These are phyloP conservation scores for Colletotrichum chrysophilum DNA, from an alignment of 2,329 filamentous ascomycete genomes.

Conservation along the genomic window DNA sequence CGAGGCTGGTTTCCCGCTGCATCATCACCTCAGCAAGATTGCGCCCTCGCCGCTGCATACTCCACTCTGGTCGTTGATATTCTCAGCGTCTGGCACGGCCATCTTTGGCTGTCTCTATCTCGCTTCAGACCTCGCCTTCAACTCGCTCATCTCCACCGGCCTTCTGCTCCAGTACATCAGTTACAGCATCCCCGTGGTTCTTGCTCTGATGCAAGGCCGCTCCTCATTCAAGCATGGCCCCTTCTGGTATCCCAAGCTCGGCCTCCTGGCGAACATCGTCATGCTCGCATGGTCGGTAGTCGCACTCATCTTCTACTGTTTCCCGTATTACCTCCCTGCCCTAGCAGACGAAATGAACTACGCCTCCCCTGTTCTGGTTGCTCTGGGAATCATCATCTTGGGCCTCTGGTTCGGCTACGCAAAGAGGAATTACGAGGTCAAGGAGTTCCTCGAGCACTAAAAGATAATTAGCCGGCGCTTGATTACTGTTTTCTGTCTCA, in stretches of 20 bases:
- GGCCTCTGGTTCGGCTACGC: slow-evolving; percentile 28
- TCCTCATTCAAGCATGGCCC: slow-evolving; percentile 30
- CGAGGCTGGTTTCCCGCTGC: slow-evolving; percentile 28
- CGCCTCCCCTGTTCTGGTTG: slow-evolving; percentile 26
- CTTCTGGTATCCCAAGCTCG: slow-evolving; percentile 31
- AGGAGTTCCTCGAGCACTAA: slow-evolving; percentile 18
- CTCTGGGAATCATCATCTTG: slow-evolving; percentile 14
- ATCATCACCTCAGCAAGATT: slow-evolving; percentile 26
- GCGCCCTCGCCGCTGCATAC: slow-evolving; percentile 26
- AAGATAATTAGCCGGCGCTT: not conserved
- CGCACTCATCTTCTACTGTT: slow-evolving; percentile 31
- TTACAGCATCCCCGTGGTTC: slow-evolving; percentile 30
- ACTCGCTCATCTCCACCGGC: slow-evolving; percentile 29
- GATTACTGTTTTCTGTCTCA: not conserved
- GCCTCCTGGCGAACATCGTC: slow-evolving; percentile 26
- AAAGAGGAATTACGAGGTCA: slow-evolving; percentile 27
- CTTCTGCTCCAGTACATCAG: slow-evolving; percentile 31
- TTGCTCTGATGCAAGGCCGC: slow-evolving; percentile 26
- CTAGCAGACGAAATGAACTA: slow-evolving; percentile 29
- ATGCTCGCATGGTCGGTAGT: slow-evolving; percentile 28
- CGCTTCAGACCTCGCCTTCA: slow-evolving; percentile 30
- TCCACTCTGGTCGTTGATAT: slow-evolving; percentile 28
- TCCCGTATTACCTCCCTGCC: slow-evolving; percentile 28
- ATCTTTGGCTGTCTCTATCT: slow-evolving; percentile 32
- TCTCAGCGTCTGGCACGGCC: slow-evolving; percentile 26